phyloP scores from a whole-genome alignment of 2,329 filamentous ascomycete genomes.

The Neofusicoccum umdonicola region DNA sequence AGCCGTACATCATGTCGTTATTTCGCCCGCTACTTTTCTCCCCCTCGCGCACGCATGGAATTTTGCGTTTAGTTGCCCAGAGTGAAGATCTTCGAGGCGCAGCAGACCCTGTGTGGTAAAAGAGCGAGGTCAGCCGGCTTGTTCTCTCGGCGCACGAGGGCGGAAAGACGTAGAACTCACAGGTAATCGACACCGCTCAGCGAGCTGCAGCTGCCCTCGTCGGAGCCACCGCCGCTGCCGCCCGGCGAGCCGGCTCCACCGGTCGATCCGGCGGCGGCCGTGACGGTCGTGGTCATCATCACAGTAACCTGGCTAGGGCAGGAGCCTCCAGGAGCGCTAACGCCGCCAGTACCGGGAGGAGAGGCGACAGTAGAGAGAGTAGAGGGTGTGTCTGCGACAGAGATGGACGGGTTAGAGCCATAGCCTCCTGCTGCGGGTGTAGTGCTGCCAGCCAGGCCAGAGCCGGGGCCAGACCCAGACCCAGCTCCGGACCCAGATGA shows the following conservation, averaged over 20 bases:
- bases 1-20: neutral
- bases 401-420: neutral
- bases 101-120: neutral
- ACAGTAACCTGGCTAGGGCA: neutral
- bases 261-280: neutral
- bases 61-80: neutral
- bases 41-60: too few relatives aligned
- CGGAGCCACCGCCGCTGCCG: neutral
- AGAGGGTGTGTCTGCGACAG: neutral
- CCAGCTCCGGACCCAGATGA: neutral
- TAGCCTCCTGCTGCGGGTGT: neutral
- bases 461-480: neutral
- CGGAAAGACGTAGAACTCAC: neutral
- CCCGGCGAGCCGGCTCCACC: neutral
- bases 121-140: neutral
- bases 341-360: neutral
- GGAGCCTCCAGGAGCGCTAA: neutral
- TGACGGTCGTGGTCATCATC: conserved; percentile 9
- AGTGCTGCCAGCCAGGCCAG: neutral
- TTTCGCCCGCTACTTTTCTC: too few relatives aligned
- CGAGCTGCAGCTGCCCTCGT: neutral
- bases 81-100: conserved; percentile 6
- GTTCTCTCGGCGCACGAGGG: neutral
- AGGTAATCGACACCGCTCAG: neutral
- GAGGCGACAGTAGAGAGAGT: neutral